These are phyloP conservation scores for Exophiala sideris DNA, from an alignment of 2,329 filamentous ascomycete species.

Conservation along the genomic window DNA sequence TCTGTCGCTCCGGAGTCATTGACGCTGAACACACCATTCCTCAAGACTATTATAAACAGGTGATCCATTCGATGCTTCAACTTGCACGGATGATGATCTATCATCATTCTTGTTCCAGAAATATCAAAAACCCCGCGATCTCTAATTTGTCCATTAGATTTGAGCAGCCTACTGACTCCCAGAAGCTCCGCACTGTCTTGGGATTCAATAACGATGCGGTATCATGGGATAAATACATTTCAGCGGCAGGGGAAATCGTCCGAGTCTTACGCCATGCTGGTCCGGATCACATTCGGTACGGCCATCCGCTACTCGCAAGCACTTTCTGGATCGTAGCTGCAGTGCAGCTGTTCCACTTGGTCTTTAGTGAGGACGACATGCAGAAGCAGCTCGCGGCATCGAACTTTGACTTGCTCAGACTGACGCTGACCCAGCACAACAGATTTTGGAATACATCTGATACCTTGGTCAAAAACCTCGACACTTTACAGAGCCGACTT, in stretches of 20 bases:
- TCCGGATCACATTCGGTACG: conserved; percentile 3
- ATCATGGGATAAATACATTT: conserved; percentile 2
- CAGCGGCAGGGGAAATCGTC: conserved; percentile 2
- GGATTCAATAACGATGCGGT: not conserved
- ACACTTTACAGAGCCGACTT: conserved; percentile 3
- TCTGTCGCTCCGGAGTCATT: not conserved
- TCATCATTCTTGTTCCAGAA: not conserved
- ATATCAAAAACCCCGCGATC: not conserved
- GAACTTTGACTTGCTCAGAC: conserved; percentile 4
- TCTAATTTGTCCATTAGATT: not conserved
- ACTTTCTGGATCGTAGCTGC: conserved; percentile 8
- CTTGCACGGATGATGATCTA: not conserved
- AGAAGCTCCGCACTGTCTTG: conserved; percentile 2
- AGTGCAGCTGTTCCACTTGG: conserved; percentile 1
- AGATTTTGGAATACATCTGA: conserved; percentile 6
- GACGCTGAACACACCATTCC: not conserved
- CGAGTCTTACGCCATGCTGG: conserved; percentile 3
- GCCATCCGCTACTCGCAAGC: conserved; percentile 4
- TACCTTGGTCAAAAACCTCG: conserved; percentile 5
- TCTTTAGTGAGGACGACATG: not conserved
- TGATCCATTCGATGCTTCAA: conserved; percentile 4
- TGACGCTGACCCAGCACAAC: not conserved
- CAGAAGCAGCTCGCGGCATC: conserved; percentile 1
- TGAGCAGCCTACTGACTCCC: not conserved
- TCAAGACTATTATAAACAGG: not conserved